Evolutionary conservation across 208 protist species (phyloP).

Genomic region (Willaertia magna): DNA sequence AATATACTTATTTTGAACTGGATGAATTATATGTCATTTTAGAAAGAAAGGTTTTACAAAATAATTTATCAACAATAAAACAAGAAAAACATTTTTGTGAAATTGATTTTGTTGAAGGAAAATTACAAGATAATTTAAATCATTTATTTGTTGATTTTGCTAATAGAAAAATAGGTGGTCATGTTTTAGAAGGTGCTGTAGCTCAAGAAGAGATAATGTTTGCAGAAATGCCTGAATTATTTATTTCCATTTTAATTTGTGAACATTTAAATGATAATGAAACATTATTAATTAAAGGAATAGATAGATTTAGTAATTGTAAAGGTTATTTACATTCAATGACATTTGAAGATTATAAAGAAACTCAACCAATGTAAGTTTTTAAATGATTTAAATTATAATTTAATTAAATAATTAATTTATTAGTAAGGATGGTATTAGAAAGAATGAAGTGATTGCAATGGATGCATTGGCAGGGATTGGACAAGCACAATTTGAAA

Average conservation of each 20-base stretch:
- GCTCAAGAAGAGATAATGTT: slow-evolving; percentile 78
- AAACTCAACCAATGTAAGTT: not conserved
- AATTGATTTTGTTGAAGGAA: not conserved
- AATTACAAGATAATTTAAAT: slow-evolving; percentile 48
- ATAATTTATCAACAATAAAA: not conserved
- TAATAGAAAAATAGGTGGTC: slow-evolving; percentile 59
- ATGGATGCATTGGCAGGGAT: not conserved
- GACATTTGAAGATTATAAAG: slow-evolving; percentile 27
- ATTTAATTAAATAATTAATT: no score
- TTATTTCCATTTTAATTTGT: slow-evolving; percentile 52
- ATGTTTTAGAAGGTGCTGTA: slow-evolving; percentile 55
- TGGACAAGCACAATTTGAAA: not conserved
- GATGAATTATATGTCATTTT: not conserved
- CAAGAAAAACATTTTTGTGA: not conserved
- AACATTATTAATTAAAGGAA: slow-evolving; percentile 49
- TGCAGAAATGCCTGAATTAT: slow-evolving; percentile 51
- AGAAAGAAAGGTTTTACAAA: not conserved
- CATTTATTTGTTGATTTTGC: slow-evolving; percentile 68
- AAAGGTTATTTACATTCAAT: slow-evolving; percentile 55
- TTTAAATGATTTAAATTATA: no score
- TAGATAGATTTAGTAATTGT: slow-evolving; percentile 40
- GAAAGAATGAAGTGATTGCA: not conserved
- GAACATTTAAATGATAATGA: slow-evolving; percentile 48
- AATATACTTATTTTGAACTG: not conserved
- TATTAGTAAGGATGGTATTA: no score